Base-by-base conservation (phyloP, 495 filamentous ascomycete species). In the Penicillium flavigenum region DNA sequence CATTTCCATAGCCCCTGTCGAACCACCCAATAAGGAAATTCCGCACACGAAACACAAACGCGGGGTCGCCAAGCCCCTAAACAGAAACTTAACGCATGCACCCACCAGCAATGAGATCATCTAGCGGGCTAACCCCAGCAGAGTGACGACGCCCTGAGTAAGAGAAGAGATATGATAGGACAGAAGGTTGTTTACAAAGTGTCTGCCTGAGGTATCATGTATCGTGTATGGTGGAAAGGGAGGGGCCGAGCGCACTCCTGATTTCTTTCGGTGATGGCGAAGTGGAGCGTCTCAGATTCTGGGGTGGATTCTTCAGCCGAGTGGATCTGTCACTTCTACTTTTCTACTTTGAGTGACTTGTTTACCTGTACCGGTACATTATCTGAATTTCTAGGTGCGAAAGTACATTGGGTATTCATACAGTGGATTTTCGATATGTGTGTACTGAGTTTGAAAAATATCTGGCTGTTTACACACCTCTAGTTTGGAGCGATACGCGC, bases 31-130 rank as follows among this genome's bases (percentile, higher is more conserved):
- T n/a, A 17, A 22, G 24, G 19, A 36, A 44, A 51, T 39, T 24
- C 3, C 48, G 5, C 32, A 36, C 17, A 45, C 24, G 16, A n/a
- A 53, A 45, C 29, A 46, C 32, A 54, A 54, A 54, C 39, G 61
- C 61, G 61, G 63, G 63, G 63, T 62, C 51, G 53, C 56, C 63
- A 63, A 63, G 63, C 43, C 57, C 39, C 54, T 47, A 52, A 26
- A 41, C 20, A 44, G 22, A 34, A 11, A 47, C 41, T 45, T 45
- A 61, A 32, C 44, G 47, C 54, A 57, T 61, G 54, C 47, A 52
- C 45, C 46, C 36, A 43, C 51, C 51, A 36, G 17, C 32, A 22
- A 39, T 61, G 65, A 58, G 42, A 54, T 65, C 62, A 65, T 58
- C 24, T 32, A 9, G 29, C 22, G 20, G 52, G 43, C 32, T 14